phyloP scores from a whole-genome alignment of 2,329 filamentous ascomycete genomes.

The Fusarium redolens region DNA sequence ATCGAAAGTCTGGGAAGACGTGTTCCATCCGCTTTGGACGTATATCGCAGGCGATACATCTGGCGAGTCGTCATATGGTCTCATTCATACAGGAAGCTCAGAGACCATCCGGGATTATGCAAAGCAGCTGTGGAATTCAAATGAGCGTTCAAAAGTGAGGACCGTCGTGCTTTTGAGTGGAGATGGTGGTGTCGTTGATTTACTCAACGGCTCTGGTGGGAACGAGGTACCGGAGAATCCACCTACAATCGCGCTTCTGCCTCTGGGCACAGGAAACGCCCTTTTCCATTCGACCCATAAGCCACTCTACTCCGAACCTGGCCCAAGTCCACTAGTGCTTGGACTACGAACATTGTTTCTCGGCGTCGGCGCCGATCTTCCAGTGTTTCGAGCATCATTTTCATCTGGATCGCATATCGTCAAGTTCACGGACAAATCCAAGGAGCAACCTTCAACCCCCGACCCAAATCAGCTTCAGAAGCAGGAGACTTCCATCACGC shows the following conservation, averaged over 20 bases:
- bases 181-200: slow-evolving; percentile 86
- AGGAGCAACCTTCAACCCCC: neutral
- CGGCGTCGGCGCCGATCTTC: slow-evolving; percentile 67
- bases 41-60: slow-evolving; percentile 47
- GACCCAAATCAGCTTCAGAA: slow-evolving; percentile 38
- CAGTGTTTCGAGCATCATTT: slow-evolving; percentile 72
- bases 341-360: slow-evolving; percentile 68
- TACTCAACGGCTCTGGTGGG: slow-evolving; percentile 72
- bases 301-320: slow-evolving; percentile 59
- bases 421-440: slow-evolving; percentile 48
- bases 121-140: slow-evolving; percentile 48
- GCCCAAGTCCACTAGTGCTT: slow-evolving; percentile 58
- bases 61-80: slow-evolving; percentile 23
- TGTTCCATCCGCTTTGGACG: slow-evolving; percentile 67
- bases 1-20: slow-evolving; percentile 63
- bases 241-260: slow-evolving; percentile 65
- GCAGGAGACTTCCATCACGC: slow-evolving; percentile 49
- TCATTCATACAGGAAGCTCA: slow-evolving; percentile 72
- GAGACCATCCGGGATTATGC: slow-evolving; percentile 75
- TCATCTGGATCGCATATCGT: slow-evolving; percentile 66
- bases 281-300: slow-evolving; percentile 72
- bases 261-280: slow-evolving; percentile 74
- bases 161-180: slow-evolving; percentile 85
- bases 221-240: slow-evolving; percentile 24
- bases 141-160: slow-evolving; percentile 48